Conservation (phyloP, 2,329 filamentous ascomycete species). For the Trichoderma koningiopsis region DNA sequence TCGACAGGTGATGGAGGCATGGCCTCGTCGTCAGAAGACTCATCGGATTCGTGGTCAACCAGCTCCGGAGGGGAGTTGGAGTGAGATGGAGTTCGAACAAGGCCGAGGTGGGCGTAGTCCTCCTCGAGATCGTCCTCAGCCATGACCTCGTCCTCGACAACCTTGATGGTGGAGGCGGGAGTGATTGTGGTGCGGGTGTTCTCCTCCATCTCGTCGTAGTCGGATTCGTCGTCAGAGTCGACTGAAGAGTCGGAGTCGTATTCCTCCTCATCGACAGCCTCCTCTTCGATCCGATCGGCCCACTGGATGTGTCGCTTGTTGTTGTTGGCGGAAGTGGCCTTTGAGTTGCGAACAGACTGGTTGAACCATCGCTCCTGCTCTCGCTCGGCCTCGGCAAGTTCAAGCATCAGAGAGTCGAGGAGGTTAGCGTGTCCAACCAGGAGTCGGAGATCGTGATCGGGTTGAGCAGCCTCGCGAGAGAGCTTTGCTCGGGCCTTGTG, state of each 20-base stretch:
- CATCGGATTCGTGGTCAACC: slow-evolving; percentile 69
- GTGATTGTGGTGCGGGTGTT: slow-evolving; percentile 40
- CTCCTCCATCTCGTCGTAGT: slow-evolving; percentile 63
- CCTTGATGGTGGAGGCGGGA: slow-evolving; percentile 42
- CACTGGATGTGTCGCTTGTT: slow-evolving; percentile 80
- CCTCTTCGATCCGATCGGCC: slow-evolving; percentile 77
- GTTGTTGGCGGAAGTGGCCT: slow-evolving; percentile 53
- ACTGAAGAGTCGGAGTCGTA: slow-evolving; percentile 60
- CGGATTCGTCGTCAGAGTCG: slow-evolving; percentile 51
- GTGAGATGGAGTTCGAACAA: slow-evolving; percentile 70
- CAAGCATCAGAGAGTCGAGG: slow-evolving; percentile 91
- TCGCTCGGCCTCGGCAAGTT: slow-evolving; percentile 87
- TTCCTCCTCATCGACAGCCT: slow-evolving; percentile 63
- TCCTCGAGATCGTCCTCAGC: slow-evolving; percentile 61
- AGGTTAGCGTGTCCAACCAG: slow-evolving; percentile 98
- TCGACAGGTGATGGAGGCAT: slow-evolving; percentile 72
- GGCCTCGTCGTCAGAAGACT: slow-evolving; percentile 74
- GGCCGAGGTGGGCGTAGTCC: slow-evolving; percentile 64
- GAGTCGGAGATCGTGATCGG: slow-evolving; percentile 92
- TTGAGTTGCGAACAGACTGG: slow-evolving; percentile 81
- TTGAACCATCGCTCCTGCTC: slow-evolving; percentile 99
- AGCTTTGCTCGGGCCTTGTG: slow-evolving; percentile 97
- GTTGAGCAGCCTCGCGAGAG: slow-evolving; percentile 81
- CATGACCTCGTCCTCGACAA: slow-evolving; percentile 48
- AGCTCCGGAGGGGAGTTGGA: slow-evolving; percentile 69